Evolutionary conservation across 2,329 filamentous ascomycete genomes (phyloP).

Genomic region (Venturia asperata): DNA sequence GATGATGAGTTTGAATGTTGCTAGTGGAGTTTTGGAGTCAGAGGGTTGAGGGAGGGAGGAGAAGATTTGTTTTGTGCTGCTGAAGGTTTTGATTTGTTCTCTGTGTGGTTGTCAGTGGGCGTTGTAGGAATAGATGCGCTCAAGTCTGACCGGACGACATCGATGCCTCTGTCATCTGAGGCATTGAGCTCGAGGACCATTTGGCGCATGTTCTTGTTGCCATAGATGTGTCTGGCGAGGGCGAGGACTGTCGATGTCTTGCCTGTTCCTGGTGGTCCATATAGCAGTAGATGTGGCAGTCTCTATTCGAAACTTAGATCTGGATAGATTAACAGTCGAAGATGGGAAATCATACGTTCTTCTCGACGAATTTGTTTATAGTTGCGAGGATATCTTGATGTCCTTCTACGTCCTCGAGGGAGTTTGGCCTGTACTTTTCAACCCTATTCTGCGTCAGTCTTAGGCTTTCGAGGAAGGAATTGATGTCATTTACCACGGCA

Average conservation of each 20-base stretch:
- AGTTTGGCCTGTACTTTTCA: slow-evolving; percentile 90
- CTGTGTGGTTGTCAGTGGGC: slow-evolving; percentile 21
- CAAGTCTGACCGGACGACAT: slow-evolving; percentile 62
- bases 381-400: slow-evolving; percentile 96
- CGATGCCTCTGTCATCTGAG: slow-evolving; percentile 93
- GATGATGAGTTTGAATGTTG: slow-evolving; percentile 89
- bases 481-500: slow-evolving; percentile 65
- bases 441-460: slow-evolving; percentile 53
- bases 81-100: slow-evolving; percentile 99
- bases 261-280: slow-evolving; percentile 91
- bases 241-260: slow-evolving; percentile 97
- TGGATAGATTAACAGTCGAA: not conserved
- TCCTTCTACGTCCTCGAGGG: slow-evolving; percentile 85
- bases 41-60: slow-evolving; percentile 48
- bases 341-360: slow-evolving; percentile 52
- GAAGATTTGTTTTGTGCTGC: slow-evolving; percentile 97
- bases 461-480: not conserved
- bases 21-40: slow-evolving; percentile 43
- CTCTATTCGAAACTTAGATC: slow-evolving; percentile 41
- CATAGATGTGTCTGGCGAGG: slow-evolving; percentile 88
- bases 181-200: slow-evolving; percentile 98
- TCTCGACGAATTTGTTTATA: slow-evolving; percentile 95
- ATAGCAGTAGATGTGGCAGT: slow-evolving; percentile 90
- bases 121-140: not conserved
- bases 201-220: slow-evolving; percentile 83